A percentile compares a stretch with the other conserved stretches of the same genome.
phyloP scores from a whole-genome alignment of 768 basidiomycete species.

The Ramaria rubella region DNA sequence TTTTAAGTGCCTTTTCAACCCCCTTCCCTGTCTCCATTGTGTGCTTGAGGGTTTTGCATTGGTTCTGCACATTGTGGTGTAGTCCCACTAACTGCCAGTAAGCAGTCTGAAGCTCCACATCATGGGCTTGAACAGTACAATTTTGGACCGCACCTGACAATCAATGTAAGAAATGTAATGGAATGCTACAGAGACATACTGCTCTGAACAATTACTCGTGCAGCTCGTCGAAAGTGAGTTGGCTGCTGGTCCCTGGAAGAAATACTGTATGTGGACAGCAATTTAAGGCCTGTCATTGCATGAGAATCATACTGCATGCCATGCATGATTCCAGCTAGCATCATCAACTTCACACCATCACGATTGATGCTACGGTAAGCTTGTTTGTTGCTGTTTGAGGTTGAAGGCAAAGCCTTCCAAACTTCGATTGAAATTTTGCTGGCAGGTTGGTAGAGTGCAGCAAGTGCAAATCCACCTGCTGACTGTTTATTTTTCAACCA shows the following conservation, averaged over 20 bases:
- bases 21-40: not conserved
- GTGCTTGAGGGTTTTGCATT: not conserved
- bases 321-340: slow-evolving; percentile 22
- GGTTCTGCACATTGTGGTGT: not conserved
- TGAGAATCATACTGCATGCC: slow-evolving; percentile 12
- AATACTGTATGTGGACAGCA: not conserved
- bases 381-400: slow-evolving; percentile 23
- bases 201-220: not conserved
- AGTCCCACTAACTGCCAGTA: not conserved
- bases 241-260: not conserved
- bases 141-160: not conserved
- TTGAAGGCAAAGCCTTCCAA: slow-evolving; percentile 23
- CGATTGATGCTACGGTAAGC: slow-evolving; percentile 21
- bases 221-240: not conserved
- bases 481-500: slow-evolving; percentile 25
- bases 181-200: not conserved
- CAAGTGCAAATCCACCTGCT: slow-evolving; percentile 18
- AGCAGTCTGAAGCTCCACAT: not conserved
- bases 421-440: slow-evolving; percentile 25
- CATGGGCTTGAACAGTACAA: not conserved
- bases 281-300: not conserved
- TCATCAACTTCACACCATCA: slow-evolving; percentile 21
- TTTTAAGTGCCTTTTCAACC: not conserved
- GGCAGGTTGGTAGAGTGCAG: slow-evolving; percentile 22
- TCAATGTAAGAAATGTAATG: not conserved